A percentile compares a stretch with the other conserved stretches of the same genome.
phyloP scores from a whole-genome alignment of 441 rosid species.

The Erysimum pusillum region DNA sequence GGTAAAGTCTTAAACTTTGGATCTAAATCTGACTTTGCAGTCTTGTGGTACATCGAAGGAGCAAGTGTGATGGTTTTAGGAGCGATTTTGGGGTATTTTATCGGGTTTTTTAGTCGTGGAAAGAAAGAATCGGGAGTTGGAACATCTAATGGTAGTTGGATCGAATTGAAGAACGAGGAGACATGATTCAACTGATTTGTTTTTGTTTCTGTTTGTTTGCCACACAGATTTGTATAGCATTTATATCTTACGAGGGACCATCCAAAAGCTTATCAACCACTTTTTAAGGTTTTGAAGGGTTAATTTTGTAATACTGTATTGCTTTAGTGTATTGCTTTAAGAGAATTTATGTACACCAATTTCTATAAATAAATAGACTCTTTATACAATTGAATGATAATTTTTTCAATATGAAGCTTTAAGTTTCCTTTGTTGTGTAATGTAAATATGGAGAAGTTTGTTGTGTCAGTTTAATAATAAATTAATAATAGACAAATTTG shows the following conservation, averaged over 20 bases:
- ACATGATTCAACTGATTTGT: constrained; percentile 47
- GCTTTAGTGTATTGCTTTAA: no score
- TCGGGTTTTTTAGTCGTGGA: constrained; percentile 65
- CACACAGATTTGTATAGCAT: constrained; percentile 35
- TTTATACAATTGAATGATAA: no score
- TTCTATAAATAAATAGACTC: no score
- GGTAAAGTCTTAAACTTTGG: constrained; percentile 17
- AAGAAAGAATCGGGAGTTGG: constrained; percentile 53
- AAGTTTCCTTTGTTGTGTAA: background rate
- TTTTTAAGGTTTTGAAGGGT: background rate
- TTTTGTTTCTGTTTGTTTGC: constrained; percentile 16
- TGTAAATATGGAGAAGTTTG: background rate
- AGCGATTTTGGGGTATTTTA: constrained; percentile 64
- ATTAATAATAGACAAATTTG: background rate
- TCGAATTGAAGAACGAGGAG: constrained; percentile 65
- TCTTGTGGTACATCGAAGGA: constrained; percentile 64
- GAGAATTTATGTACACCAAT: no score
- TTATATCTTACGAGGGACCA: constrained; percentile 7
- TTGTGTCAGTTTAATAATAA: background rate
- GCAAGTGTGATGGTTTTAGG: constrained; percentile 77
- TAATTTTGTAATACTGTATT: background rate
- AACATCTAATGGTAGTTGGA: constrained; percentile 58
- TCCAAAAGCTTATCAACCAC: background rate
- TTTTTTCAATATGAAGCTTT: no score
- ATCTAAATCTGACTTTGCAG: constrained; percentile 44